Evolutionary conservation across 306 rosid species (phyloP), one percentile per base, ranked within the genome.

Genomic region (Benincasa hispida): DNA sequence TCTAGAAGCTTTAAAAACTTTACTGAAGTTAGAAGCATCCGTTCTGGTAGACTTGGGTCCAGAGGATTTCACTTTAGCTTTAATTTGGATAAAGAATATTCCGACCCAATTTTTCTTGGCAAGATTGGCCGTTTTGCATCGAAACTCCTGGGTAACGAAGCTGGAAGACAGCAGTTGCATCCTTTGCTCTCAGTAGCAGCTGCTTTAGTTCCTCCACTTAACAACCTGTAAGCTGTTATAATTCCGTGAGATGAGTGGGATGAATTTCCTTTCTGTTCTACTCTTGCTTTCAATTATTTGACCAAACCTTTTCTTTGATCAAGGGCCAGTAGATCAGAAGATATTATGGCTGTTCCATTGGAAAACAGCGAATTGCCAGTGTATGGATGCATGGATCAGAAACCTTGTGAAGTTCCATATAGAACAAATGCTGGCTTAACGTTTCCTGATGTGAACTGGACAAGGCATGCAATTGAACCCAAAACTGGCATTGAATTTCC

Each of bases 401-500:
- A 83, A 77, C 87, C 89, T 48, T 85, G 83, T 76, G 96, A 89
- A 79, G 89, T 88, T 86, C 88, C 84, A 34, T 75, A 22, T 61
- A 86, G 65, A 79, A 85, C 90, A 69, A 83, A 85, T 87, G 79
- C 83, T 28, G 82, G 82, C 62, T 75, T 86, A 37, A 80, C 84
- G 3, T n/a, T 84, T 77, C 82, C 79, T 1, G 84, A 89, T 41
- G 82, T 90, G 85, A 84, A 82, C 83, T 69, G 81, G 85, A 84
- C 83, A 76, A 83, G 87, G 69, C 84, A 89, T 82, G 87, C 83
- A 4, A 88, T 89, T 79, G 99, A 94, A 82, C 91, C 96, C 74
- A 92, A 78, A 84, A 92, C 99, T 68, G 98, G 99, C 80, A 89
- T 92, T 75, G 97, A 90, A 80, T 95, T 95, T 84, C 98, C 99